Evolutionary conservation across 441 rosid species (phyloP), one percentile per base, ranked within the genome.

Genomic region (Kokia cookei): DNA sequence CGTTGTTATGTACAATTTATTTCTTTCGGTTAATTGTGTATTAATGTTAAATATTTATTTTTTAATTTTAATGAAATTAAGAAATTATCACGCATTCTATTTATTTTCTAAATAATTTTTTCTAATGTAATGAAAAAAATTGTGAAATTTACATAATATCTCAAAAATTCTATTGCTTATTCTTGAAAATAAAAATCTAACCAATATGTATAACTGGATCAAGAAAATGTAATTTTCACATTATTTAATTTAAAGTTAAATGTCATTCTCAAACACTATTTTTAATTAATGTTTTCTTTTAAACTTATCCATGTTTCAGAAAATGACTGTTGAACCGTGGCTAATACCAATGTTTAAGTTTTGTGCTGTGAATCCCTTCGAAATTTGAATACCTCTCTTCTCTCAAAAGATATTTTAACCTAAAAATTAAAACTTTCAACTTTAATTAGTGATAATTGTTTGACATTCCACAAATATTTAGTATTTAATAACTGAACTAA

Each of bases 301-400:
- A 37, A 55, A 55, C 64, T 37, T 70, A 70, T 70, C 64, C 71
- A 66, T 43, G 13, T 24, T 47, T 47, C 4, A 66, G 71, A 66
- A 26, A 47, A 27, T 26, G 57, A 47, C 24, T 7, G 71, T 22
- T 7, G 11, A 66, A 66, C 71, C 24, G 37, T 45, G 55, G 17
- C 37, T 11, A 42, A 24, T 45, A 22, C 69, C 69, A 22, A 22
- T 12, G 22, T 17, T 42, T 2, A 42, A 22, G 48, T 40, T 40
- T 35, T 35, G 40, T 40, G 29, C 9, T 64, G 17, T 22, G 9
- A 7, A 15, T 32, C 3, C 48, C 48, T 8, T 37, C 47, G 9
- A 40, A 7, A 2, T 1, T n/a, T 1, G 27, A 14, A 47, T 40
- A 3, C 59, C 13, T n/a, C 13, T 68, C n/a, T 68, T 29, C 64